Percentiles rank a stretch among this genome's conserved stretches.
Evolutionary conservation across 2,329 filamentous ascomycete genomes (phyloP).

Genomic region (Aspergillus floridensis): DNA sequence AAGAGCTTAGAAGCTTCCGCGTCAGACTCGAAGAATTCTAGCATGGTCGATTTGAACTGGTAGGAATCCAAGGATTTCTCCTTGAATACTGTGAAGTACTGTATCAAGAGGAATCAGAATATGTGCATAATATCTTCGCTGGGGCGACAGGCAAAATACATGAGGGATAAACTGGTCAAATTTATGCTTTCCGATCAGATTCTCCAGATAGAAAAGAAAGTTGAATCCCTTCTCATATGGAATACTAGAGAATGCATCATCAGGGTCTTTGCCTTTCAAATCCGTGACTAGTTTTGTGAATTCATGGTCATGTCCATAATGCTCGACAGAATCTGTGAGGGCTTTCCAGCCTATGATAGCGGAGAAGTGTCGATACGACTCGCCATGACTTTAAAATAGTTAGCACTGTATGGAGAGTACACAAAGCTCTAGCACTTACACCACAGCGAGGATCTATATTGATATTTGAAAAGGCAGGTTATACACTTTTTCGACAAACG

Average conservation of each 20-base stretch:
- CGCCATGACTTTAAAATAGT: conserved; percentile 62
- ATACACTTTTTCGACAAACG: background rate
- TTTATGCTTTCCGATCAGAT: conserved; percentile 75
- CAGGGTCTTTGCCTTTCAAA: conserved; percentile 86
- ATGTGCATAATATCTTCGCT: background rate
- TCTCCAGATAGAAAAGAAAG: conserved; percentile 88
- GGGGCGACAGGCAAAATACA: conserved; percentile 29
- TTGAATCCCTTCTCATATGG: conserved; percentile 97
- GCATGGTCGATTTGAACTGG: conserved; percentile 85
- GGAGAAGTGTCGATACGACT: conserved; percentile 85
- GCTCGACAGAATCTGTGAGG: conserved; percentile 73
- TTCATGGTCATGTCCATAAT: conserved; percentile 78
- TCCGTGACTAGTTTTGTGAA: conserved; percentile 89
- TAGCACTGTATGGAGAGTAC: background rate
- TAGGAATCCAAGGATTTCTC: conserved; percentile 87
- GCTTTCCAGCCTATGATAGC: conserved; percentile 95
- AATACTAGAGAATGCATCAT: conserved; percentile 89
- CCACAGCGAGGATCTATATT: conserved; percentile 39
- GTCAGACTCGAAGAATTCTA: conserved; percentile 78
- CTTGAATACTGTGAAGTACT: conserved; percentile 82
- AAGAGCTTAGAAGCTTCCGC: conserved; percentile 60
- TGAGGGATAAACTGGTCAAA: conserved; percentile 96
- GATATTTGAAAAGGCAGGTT: conserved; percentile 9
- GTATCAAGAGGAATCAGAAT: background rate
- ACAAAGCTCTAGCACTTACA: conserved; percentile 27